A percentile compares a stretch with the other conserved stretches of the same genome.
These are phyloP conservation scores for Mycena venus DNA, from an alignment of 768 basidiomycete species.

Conservation along the genomic window DNA sequence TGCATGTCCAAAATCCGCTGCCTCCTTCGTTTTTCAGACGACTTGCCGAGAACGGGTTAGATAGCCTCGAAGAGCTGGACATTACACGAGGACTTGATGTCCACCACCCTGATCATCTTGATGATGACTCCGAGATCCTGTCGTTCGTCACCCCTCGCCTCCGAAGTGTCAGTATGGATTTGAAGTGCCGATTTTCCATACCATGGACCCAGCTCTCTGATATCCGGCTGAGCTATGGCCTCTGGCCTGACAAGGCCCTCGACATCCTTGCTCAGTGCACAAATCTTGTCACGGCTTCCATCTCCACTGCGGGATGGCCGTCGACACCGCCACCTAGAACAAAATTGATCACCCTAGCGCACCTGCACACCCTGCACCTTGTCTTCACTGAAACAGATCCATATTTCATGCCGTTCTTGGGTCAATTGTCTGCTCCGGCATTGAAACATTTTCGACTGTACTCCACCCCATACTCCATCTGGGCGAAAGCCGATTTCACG, in stretches of 20 bases:
- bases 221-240: background rate
- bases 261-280: background rate
- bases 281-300: background rate
- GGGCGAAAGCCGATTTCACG: background rate
- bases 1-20: background rate
- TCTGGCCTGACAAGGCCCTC: background rate
- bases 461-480: background rate
- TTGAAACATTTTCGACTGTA: background rate
- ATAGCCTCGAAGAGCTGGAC: background rate
- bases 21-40: background rate
- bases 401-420: background rate
- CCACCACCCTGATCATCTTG: background rate
- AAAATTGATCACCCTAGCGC: background rate
- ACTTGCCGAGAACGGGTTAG: background rate
- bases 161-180: background rate
- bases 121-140: background rate
- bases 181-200: background rate
- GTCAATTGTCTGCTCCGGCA: background rate
- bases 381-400: background rate
- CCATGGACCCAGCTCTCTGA: background rate
- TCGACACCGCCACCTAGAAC: background rate
- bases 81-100: too few relatives aligned
- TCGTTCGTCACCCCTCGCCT: background rate
- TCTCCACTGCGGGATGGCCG: background rate
- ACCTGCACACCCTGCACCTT: background rate